Percentiles rank a stretch among this genome's conserved stretches.
Conservation (phyloP, 495 filamentous ascomycete species). For the Hypomontagnella submonticulosa region DNA sequence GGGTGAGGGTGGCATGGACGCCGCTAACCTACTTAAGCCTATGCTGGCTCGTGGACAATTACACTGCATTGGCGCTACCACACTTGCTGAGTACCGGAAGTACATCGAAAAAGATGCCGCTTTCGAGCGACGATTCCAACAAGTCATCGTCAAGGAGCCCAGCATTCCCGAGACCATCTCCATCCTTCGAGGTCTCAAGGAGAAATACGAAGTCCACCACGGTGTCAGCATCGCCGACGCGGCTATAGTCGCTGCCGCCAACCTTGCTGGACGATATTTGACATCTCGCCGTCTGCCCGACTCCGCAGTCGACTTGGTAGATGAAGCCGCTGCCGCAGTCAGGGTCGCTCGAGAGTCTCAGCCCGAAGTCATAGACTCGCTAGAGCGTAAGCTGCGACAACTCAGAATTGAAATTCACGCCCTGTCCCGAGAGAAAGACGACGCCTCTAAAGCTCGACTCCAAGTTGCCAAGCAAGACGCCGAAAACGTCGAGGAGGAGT, state of each 20-base stretch:
- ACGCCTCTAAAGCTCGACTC: slow-evolving; percentile 85
- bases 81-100: slow-evolving; percentile 93
- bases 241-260: slow-evolving; percentile 91
- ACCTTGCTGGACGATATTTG: slow-evolving; percentile 88
- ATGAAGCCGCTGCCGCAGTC: slow-evolving; percentile 95
- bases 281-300: slow-evolving; percentile 91
- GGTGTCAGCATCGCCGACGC: slow-evolving; percentile 94
- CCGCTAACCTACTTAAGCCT: slow-evolving; percentile 93
- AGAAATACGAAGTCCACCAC: slow-evolving; percentile 97
- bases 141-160: slow-evolving; percentile 95
- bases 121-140: slow-evolving; percentile 98
- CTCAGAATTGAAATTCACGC: slow-evolving; percentile 97
- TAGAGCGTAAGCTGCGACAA: slow-evolving; percentile 88
- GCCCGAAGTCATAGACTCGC: slow-evolving; percentile 90
- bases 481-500: slow-evolving; percentile 89
- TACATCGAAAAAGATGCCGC: slow-evolving; percentile 99
- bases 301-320: slow-evolving; percentile 94
- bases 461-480: slow-evolving; percentile 86
- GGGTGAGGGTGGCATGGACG: slow-evolving; percentile 98
- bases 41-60: slow-evolving; percentile 96
- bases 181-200: slow-evolving; percentile 95
- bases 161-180: slow-evolving; percentile 89
- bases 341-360: slow-evolving; percentile 94
- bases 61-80: slow-evolving; percentile 98
- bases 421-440: slow-evolving; percentile 91